phyloP scores from a whole-genome alignment of 2,329 filamentous ascomycete genomes.

The Monilinia laxa region DNA sequence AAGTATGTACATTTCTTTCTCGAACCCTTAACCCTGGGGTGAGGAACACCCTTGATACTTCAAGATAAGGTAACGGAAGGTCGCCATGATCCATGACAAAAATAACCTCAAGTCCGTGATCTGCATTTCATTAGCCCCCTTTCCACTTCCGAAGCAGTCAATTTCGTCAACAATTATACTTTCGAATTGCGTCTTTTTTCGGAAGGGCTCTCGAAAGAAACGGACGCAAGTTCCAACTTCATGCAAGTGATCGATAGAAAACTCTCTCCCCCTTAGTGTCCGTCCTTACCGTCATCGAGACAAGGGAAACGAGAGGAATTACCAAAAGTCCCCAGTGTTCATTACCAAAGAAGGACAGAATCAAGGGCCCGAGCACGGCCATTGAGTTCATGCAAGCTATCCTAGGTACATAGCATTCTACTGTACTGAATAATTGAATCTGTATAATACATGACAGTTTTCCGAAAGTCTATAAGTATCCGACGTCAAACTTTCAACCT shows the following conservation, averaged over 20 bases:
- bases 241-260: constrained; percentile 23
- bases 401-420: constrained; percentile 14
- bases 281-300: constrained; percentile 8
- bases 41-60: constrained; percentile 23
- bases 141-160: constrained; percentile 3
- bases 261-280: background rate
- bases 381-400: constrained; percentile 22
- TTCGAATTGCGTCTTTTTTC: constrained; percentile 16
- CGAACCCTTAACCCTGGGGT: constrained; percentile 18
- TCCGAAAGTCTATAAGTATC: constrained; percentile 1
- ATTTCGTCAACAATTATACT: constrained; percentile 15
- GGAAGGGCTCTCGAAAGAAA: constrained; percentile 3
- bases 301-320: constrained; percentile 7
- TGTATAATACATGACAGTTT: background rate
- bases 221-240: constrained; percentile 11
- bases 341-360: constrained; percentile 4
- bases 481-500: background rate
- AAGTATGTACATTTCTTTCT: constrained; percentile 11
- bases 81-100: constrained; percentile 12
- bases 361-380: constrained; percentile 16
- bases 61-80: constrained; percentile 20
- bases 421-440: background rate
- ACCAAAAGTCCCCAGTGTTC: constrained; percentile 4
- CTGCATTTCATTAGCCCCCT: constrained; percentile 13
- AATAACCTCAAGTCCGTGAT: constrained; percentile 20